phyloP scores from a whole-genome alignment of 805 yeast species.

The Barnettozyma botsteinii region DNA sequence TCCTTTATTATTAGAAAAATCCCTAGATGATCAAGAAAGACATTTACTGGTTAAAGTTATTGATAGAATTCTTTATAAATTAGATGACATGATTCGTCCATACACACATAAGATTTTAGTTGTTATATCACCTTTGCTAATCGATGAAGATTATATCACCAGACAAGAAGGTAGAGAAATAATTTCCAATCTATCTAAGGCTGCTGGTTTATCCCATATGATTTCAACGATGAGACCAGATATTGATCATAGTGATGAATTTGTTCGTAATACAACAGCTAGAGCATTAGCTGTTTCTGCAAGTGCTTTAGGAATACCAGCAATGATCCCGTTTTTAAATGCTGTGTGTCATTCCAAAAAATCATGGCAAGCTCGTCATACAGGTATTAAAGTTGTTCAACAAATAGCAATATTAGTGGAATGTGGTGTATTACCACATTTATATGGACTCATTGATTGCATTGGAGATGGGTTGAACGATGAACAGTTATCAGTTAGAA shows the following conservation, averaged over 20 bases:
- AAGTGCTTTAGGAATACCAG: constrained; percentile 65
- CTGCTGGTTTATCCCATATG: constrained; percentile 78
- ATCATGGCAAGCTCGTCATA: constrained; percentile 77
- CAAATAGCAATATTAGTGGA: constrained; percentile 68
- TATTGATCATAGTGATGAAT: constrained; percentile 77
- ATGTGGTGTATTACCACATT: constrained; percentile 67
- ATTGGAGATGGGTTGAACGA: constrained; percentile 55
- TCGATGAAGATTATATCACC: constrained; percentile 73
- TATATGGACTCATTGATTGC: constrained; percentile 59
- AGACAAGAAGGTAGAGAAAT: constrained; percentile 77
- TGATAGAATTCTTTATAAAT: constrained; percentile 58
- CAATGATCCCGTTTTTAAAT: constrained; percentile 69
- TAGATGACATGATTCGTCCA: constrained; percentile 65
- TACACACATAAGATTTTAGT: constrained; percentile 64
- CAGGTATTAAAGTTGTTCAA: constrained; percentile 73
- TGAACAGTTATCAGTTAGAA: constrained; percentile 61
- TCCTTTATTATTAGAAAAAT: constrained; percentile 68
- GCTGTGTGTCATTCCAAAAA: constrained; percentile 76
- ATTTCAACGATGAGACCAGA: constrained; percentile 77
- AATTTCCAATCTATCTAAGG: constrained; percentile 65
- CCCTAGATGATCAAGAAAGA: constrained; percentile 75
- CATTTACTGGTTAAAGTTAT: constrained; percentile 74
- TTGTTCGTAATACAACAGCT: constrained; percentile 68
- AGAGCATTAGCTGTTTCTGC: constrained; percentile 82
- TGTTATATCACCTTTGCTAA: constrained; percentile 71